Evolutionary conservation across 2,329 filamentous ascomycete genomes (phyloP).

Genomic region (Hortaea sp.): DNA sequence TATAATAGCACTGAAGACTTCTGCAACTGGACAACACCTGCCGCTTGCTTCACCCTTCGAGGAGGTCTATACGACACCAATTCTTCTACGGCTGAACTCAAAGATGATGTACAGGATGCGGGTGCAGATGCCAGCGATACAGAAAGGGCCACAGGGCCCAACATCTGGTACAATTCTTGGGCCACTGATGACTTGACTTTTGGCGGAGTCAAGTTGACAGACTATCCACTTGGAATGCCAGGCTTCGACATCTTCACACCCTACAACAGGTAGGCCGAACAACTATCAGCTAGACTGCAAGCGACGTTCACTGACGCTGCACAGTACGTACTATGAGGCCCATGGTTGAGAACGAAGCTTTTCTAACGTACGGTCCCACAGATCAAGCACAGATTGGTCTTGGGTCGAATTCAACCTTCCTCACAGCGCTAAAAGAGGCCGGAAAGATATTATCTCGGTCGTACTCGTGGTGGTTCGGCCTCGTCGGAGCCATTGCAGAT

Average conservation of each 20-base stretch:
- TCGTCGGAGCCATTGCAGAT: slow-evolving; percentile 9
- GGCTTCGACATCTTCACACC: slow-evolving; percentile 6
- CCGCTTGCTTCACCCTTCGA: slow-evolving; percentile 7
- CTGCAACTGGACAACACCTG: slow-evolving; percentile 5
- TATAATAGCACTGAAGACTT: slow-evolving; percentile 9
- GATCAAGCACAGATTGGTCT: slow-evolving; percentile 14
- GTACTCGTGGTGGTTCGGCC: slow-evolving; percentile 19
- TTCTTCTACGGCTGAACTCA: slow-evolving; percentile 2
- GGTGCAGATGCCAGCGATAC: slow-evolving; percentile 11
- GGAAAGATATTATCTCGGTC: slow-evolving; percentile 16
- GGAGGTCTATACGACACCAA: slow-evolving; percentile 10
- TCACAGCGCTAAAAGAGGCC: slow-evolving; percentile 12
- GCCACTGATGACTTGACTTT: slow-evolving; percentile 5
- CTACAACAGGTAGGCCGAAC: slow-evolving; percentile 1
- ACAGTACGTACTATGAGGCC: neutral
- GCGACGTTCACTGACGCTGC: neutral
- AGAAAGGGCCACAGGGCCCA: slow-evolving; percentile 1
- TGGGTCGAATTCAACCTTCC: slow-evolving; percentile 19
- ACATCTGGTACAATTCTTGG: slow-evolving; percentile 11
- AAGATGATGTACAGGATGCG: slow-evolving; percentile 4
- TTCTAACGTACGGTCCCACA: neutral
- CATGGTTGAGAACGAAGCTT: neutral
- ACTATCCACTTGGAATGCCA: slow-evolving; percentile 13
- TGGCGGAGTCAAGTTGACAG: slow-evolving; percentile 3
- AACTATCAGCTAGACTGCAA: too few relatives aligned